Evolutionary conservation across 345 rosid genomes (phyloP), one percentile per base, ranked within the genome.

Genomic region (Ceriops tagal): DNA sequence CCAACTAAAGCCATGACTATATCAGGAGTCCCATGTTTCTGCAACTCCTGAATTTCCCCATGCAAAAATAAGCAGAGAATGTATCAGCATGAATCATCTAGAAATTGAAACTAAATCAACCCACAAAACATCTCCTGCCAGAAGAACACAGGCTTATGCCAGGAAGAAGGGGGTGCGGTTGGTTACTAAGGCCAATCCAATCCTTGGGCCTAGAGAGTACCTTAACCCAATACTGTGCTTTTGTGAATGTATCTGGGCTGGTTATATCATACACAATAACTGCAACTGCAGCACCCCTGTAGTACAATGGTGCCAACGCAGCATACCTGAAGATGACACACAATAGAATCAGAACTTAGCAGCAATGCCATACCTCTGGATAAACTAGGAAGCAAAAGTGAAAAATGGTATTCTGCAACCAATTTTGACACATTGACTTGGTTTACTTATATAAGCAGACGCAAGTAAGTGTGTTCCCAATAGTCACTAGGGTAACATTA

Each of bases 151-250:
- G 49, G 49, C 49, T 13, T 39, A 15, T 15, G 15, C 46, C 15
- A 0, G 2, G 68, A 19, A 26, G 52, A 7, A 15, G 28, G 4
- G 22, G 24, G 35, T 6, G 30, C 3, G 7, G 6, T 31, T 31
- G 34, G 34, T 31, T 8, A 59, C 68, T 63, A 63, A 63, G 21
- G 39, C 22, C 34, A 21, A 52, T 22, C 8, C 53, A 66, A 59
- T 71, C 55, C 62, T 27, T 5, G 24, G 22, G 19, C 2, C 59
- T 26, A 3, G 4, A 60, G 58, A 64, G 52, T 82, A 93, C 98
- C 98, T 93, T 93, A 39, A 93, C 96, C 98, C 98, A 93, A 79
- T 87, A 93, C 51, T 93, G 97, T 58, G 98, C 98, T 80, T 93
- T 93, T 60, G 71, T 81, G 72, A 91, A 93, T 22, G 98, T 87